Evolutionary conservation across 345 rosid species (phyloP).

Genomic region (Brassica cretica): DNA sequence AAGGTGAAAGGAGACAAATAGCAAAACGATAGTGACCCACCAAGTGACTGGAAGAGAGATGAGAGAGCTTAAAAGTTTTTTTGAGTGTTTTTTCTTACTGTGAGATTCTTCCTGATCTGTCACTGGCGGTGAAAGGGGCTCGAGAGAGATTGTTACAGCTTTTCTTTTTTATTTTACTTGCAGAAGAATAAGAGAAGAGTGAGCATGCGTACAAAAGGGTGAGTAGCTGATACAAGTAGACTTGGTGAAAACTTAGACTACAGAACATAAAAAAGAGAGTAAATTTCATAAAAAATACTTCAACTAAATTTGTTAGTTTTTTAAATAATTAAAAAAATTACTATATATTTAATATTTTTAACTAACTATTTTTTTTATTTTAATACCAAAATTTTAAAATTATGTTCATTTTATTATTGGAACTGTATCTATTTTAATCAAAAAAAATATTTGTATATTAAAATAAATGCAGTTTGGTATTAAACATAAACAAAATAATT

Average conservation of each 20-base stretch:
- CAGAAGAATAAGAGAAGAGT: slow-evolving; percentile 19
- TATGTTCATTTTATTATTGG: too few species aligned
- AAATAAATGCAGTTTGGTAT: too few species aligned
- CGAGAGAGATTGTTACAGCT: slow-evolving; percentile 42
- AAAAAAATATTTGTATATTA: too few species aligned
- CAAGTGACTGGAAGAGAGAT: slow-evolving; percentile 34
- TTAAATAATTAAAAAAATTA: too few species aligned
- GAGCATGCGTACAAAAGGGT: slow-evolving; percentile 40
- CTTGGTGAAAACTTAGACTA: neutral
- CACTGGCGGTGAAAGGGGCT: slow-evolving; percentile 43
- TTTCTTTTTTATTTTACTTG: neutral
- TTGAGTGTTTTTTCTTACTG: neutral
- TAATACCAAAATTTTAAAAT: too few species aligned
- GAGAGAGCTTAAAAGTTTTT: slow-evolving; percentile 6
- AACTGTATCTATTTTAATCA: too few species aligned
- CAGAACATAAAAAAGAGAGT: neutral
- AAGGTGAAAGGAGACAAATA: slow-evolving; percentile 24
- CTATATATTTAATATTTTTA: too few species aligned
- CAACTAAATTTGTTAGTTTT: too few species aligned
- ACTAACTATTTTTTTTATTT: too few species aligned
- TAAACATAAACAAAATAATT: too few species aligned
- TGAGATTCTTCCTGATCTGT: slow-evolving; percentile 33
- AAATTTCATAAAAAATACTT: too few species aligned
- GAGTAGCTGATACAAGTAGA: slow-evolving; percentile 20
- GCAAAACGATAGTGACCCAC: slow-evolving; percentile 25